Conservation (phyloP, 345 rosid genomes). For the Salix arbutifolia region DNA sequence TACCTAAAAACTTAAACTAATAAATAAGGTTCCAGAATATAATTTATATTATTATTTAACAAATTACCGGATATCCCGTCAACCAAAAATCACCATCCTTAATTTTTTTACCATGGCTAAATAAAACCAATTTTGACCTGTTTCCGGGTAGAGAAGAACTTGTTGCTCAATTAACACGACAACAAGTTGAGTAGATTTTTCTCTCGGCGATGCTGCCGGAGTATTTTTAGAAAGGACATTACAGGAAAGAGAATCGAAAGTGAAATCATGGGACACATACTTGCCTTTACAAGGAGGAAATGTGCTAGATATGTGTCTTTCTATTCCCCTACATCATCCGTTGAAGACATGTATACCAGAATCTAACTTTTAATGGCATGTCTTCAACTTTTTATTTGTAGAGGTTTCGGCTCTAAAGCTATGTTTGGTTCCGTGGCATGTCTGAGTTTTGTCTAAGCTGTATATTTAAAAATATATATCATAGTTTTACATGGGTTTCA, state of each 20-base stretch:
- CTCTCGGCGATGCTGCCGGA: background rate
- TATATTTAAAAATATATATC: too few species aligned
- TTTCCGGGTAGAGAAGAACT: background rate
- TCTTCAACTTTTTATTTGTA: background rate
- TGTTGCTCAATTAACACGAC: too few species aligned
- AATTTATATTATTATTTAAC: too few species aligned
- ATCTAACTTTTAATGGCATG: background rate
- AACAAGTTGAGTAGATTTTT: background rate
- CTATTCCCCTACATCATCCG: background rate
- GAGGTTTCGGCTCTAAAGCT: too few species aligned
- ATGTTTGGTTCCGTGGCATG: too few species aligned
- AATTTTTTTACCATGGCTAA: too few species aligned
- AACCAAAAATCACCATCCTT: background rate
- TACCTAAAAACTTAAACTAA: too few species aligned
- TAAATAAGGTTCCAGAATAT: too few species aligned
- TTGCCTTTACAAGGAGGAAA: background rate
- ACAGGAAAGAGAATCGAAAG: background rate
- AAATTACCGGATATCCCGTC: background rate
- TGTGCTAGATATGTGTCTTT: background rate
- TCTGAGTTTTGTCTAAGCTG: too few species aligned
- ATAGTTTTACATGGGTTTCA: too few species aligned
- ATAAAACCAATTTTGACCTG: background rate
- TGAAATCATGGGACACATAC: background rate
- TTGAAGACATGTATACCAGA: background rate
- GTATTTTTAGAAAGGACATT: background rate